These are phyloP conservation scores for Cercospora janseana DNA, from an alignment of 2,329 filamentous ascomycete genomes.

Conservation along the genomic window DNA sequence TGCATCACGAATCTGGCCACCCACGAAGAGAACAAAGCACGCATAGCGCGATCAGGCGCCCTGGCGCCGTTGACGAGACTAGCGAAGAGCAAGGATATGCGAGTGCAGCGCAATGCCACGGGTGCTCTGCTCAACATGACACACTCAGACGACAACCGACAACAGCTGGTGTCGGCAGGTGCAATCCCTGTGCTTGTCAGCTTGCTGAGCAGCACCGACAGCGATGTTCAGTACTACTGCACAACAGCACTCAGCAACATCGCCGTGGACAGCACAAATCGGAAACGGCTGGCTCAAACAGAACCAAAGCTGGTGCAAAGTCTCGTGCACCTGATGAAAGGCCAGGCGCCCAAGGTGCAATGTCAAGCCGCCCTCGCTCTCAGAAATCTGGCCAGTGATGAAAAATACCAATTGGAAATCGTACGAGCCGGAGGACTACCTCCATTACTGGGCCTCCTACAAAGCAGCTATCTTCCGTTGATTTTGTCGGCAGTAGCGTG, in stretches of 20 bases:
- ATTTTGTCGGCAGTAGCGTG: conserved; percentile 96
- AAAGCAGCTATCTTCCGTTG: conserved; percentile 91
- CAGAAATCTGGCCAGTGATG: conserved; percentile 92
- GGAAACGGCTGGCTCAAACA: conserved; percentile 84
- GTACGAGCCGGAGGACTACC: conserved; percentile 82
- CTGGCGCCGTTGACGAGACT: conserved; percentile 85
- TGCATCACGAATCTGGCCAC: conserved; percentile 98
- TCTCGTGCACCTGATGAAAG: conserved; percentile 94
- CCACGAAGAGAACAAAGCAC: conserved; percentile 98
- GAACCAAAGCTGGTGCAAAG: conserved; percentile 91
- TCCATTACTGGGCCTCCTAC: conserved; percentile 81
- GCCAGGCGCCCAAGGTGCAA: conserved; percentile 93
- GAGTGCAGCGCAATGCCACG: conserved; percentile 95
- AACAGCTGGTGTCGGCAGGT: conserved; percentile 93
- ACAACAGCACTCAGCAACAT: conserved; percentile 98
- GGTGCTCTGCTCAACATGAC: conserved; percentile 98
- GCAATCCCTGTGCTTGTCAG: conserved; percentile 98
- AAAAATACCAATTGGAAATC: conserved; percentile 98
- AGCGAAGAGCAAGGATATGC: conserved; percentile 97
- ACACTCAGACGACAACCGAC: conserved; percentile 96
- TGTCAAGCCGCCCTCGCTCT: conserved; percentile 94
- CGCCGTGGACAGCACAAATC: conserved; percentile 86
- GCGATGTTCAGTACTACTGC: conserved; percentile 99
- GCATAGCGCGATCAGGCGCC: conserved; percentile 92
- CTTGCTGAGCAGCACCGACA: conserved; percentile 85